Evolutionary conservation across 495 filamentous ascomycete genomes (phyloP).

Genomic region (Hypoxylon lenormandii): DNA sequence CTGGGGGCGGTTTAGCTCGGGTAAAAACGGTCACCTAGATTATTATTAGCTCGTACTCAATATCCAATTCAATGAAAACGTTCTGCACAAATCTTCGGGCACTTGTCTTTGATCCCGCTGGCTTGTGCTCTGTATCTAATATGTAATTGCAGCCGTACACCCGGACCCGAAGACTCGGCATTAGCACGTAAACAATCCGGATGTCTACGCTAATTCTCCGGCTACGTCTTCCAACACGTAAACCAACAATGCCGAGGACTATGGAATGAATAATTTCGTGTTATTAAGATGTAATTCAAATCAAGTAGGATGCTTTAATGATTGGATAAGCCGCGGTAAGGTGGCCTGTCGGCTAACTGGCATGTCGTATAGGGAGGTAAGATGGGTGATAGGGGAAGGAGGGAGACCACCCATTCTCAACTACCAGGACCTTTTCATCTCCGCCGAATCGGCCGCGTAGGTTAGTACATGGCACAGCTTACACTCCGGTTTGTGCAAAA

Average conservation of each 20-base stretch:
- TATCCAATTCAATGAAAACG: constrained; percentile 40
- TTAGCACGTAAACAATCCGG: constrained; percentile 38
- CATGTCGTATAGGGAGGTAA: too few species aligned
- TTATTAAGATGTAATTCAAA: not conserved
- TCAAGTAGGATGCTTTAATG: not conserved
- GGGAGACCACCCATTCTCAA: too few species aligned
- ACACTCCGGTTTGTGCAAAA: too few species aligned
- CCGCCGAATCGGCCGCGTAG: too few species aligned
- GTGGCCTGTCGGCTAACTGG: too few species aligned
- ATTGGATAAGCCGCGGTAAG: too few species aligned
- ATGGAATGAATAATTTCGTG: not conserved
- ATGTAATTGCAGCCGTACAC: constrained; percentile 13
- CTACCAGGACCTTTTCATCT: too few species aligned
- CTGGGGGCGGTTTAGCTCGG: constrained; percentile 45
- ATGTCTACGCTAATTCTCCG: constrained; percentile 32
- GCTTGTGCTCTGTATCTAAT: not conserved
- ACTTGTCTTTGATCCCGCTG: not conserved
- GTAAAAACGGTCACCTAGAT: constrained; percentile 49
- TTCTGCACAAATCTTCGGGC: constrained; percentile 17
- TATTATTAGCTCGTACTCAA: constrained; percentile 41
- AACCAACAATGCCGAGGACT: not conserved
- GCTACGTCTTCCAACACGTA: not conserved
- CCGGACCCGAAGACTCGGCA: constrained; percentile 33
- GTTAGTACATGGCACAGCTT: too few species aligned
- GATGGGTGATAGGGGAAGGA: too few species aligned